These are phyloP conservation scores for Hypholoma fasciculare DNA, from an alignment of 768 basidiomycete genomes.

Conservation along the genomic window DNA sequence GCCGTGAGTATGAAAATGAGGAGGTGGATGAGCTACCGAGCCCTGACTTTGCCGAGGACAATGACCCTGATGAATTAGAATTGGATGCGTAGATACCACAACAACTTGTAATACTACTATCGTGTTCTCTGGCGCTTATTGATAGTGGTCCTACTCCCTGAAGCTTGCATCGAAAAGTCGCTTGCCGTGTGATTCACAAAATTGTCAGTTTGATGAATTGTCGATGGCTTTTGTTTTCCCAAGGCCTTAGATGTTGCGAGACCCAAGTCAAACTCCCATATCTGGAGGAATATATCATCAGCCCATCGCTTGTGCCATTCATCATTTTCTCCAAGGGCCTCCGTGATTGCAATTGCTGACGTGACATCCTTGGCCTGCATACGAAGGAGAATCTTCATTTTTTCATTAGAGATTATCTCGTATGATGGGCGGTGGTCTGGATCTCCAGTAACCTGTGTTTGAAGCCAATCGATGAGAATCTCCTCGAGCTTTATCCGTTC, in stretches of 20 bases:
- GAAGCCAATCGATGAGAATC: constrained; percentile 18
- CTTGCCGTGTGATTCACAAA: too few species aligned
- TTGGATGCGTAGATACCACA: too few species aligned
- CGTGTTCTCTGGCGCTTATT: too few species aligned
- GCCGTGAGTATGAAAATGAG: neutral
- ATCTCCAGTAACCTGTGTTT: constrained; percentile 8
- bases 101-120: too few species aligned
- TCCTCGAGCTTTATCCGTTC: constrained; percentile 14
- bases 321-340: constrained; percentile 12
- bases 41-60: too few species aligned
- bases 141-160: too few species aligned
- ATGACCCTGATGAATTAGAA: too few species aligned
- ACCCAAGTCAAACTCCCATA: constrained; percentile 10
- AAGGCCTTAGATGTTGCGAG: neutral
- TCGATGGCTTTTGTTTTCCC: too few species aligned
- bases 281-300: constrained; percentile 3
- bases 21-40: constrained; percentile 24
- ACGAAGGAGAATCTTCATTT: constrained; percentile 11
- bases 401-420: constrained; percentile 20
- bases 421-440: constrained; percentile 11
- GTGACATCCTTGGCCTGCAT: constrained; percentile 6
- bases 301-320: constrained; percentile 26
- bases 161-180: too few species aligned
- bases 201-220: too few species aligned
- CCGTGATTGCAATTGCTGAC: constrained; percentile 3